A percentile compares a stretch with the other conserved stretches of the same genome.
These are phyloP conservation scores for Geotrichum histeridarum DNA, from an alignment of 1,139 yeast genomes.

Conservation along the genomic window DNA sequence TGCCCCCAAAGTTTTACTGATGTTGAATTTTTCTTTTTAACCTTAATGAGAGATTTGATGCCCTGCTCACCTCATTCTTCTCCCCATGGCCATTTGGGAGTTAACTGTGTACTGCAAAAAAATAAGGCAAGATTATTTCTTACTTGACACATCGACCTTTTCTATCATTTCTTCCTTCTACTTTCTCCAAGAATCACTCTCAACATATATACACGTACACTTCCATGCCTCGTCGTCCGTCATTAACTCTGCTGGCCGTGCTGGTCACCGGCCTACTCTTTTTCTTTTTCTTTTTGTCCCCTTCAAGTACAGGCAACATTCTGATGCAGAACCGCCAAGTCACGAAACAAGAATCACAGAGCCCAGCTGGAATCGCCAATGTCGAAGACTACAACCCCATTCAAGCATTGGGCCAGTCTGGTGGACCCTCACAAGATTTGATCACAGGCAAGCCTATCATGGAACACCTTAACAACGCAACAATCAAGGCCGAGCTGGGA, in stretches of 20 bases:
- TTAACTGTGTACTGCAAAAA: no score
- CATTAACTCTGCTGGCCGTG: constrained; percentile 26
- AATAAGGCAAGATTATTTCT: no score
- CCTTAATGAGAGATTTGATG: no score
- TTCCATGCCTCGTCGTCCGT: constrained; percentile 27
- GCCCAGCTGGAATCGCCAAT: constrained; percentile 17
- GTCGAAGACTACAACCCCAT: constrained; percentile 23
- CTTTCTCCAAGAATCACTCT: no score
- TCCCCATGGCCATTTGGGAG: no score
- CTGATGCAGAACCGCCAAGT: constrained; percentile 13
- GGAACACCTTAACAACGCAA: constrained; percentile 77
- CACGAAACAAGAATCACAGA: constrained; percentile 14
- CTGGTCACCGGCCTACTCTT: constrained; percentile 25
- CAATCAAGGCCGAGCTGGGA: constrained; percentile 68
- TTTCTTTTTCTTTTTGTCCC: constrained; percentile 23
- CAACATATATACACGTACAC: no score
- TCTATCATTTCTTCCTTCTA: no score
- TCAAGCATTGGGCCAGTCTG: constrained; percentile 19
- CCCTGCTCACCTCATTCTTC: no score
- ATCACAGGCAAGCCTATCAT: constrained; percentile 53
- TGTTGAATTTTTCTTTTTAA: no score
- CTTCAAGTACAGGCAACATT: constrained; percentile 11
- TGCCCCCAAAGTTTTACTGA: no score
- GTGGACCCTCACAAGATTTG: constrained; percentile 22
- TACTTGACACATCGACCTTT: no score